These are phyloP conservation scores for Hericium rajendrae DNA, from an alignment of 768 basidiomycete species.

Conservation along the genomic window DNA sequence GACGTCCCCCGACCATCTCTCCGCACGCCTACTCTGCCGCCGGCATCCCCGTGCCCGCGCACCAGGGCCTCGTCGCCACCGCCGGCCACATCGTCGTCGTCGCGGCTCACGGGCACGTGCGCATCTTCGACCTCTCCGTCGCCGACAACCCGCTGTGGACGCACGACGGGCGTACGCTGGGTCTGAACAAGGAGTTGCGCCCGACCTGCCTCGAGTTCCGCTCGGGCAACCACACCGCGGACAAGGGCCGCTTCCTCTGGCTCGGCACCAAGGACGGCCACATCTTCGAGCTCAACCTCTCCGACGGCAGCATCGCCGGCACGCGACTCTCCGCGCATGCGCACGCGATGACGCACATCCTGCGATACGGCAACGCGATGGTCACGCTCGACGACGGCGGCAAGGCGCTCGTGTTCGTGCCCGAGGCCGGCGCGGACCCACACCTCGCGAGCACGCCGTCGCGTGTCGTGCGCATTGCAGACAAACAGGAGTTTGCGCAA, in stretches of 20 bases:
- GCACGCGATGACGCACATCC: slow-evolving; percentile 60
- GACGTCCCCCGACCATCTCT: slow-evolving; percentile 32
- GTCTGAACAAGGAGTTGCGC: slow-evolving; percentile 58
- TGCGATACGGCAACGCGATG: slow-evolving; percentile 63
- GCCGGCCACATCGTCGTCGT: slow-evolving; percentile 52
- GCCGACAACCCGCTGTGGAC: slow-evolving; percentile 35
- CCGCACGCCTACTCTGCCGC: slow-evolving; percentile 30
- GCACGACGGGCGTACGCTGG: slow-evolving; percentile 55
- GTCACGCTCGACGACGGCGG: slow-evolving; percentile 84
- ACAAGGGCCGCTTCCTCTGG: slow-evolving; percentile 34
- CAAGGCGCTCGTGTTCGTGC: slow-evolving; percentile 68
- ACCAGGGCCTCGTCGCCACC: slow-evolving; percentile 43
- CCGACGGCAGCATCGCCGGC: slow-evolving; percentile 45
- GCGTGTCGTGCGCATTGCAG: slow-evolving; percentile 57
- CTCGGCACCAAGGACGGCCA: slow-evolving; percentile 87
- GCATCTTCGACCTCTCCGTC: slow-evolving; percentile 48
- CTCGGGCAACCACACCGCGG: slow-evolving; percentile 36
- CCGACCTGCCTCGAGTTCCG: slow-evolving; percentile 69
- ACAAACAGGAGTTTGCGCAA: slow-evolving; percentile 75
- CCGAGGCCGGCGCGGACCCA: slow-evolving; percentile 26
- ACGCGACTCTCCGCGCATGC: slow-evolving; percentile 55
- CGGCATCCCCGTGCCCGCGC: slow-evolving; percentile 44
- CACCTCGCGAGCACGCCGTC: slow-evolving; percentile 37
- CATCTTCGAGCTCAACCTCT: slow-evolving; percentile 72
- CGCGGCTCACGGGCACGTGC: slow-evolving; percentile 48